A percentile compares a stretch with the other conserved stretches of the same genome.
phyloP scores from a whole-genome alignment of 2,329 filamentous ascomycete genomes.

The Pestalotiopsis sp. region DNA sequence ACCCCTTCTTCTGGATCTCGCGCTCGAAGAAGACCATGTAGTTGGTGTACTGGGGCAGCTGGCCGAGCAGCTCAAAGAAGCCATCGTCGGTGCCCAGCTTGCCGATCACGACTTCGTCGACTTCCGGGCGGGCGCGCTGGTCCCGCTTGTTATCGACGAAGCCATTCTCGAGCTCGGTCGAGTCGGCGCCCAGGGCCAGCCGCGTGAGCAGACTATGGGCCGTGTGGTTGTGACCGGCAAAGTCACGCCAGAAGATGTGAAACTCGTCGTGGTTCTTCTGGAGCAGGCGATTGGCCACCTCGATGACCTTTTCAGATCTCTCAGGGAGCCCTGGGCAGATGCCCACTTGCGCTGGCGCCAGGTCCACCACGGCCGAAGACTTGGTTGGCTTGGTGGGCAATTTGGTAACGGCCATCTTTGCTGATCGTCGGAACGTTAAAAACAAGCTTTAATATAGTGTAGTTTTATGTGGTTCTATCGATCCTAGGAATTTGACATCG shows the following conservation, averaged over 20 bases:
- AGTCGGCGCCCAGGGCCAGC: constrained; percentile 27
- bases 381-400: neutral
- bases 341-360: neutral
- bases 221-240: constrained; percentile 30
- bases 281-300: constrained; percentile 23
- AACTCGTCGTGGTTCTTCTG: constrained; percentile 29
- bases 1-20: constrained; percentile 60
- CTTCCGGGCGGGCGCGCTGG: constrained; percentile 25
- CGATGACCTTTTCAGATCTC: constrained; percentile 12
- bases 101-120: constrained; percentile 20
- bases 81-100: constrained; percentile 16
- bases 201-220: constrained; percentile 29
- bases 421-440: neutral
- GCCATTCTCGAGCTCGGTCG: constrained; percentile 22
- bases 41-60: constrained; percentile 47
- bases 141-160: constrained; percentile 25
- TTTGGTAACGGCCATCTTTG: neutral
- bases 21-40: constrained; percentile 64
- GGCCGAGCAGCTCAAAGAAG: constrained; percentile 23
- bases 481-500: neutral
- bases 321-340: constrained; percentile 3
- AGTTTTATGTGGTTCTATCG: neutral
- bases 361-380: neutral
- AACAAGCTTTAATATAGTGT: neutral
- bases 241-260: constrained; percentile 32